These are phyloP conservation scores for Parachaetomium inaequale DNA, from an alignment of 495 filamentous ascomycete species.

Conservation along the genomic window DNA sequence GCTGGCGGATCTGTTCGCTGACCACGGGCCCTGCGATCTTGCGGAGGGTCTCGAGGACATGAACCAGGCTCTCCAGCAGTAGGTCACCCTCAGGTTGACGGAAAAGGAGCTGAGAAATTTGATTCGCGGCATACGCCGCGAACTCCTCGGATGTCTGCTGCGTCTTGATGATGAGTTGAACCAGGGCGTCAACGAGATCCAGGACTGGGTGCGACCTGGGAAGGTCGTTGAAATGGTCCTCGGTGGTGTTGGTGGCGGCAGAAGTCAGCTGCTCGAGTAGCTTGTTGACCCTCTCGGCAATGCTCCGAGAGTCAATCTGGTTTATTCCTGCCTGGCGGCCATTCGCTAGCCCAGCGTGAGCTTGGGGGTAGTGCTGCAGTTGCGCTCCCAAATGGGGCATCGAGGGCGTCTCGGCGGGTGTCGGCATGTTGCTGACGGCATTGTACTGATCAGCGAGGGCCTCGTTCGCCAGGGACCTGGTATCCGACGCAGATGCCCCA, in stretches of 20 bases:
- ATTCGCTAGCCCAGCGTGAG: conserved; percentile 45
- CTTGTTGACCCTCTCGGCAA: conserved; percentile 62
- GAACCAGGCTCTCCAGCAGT: conserved; percentile 77
- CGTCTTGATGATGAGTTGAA: conserved; percentile 52
- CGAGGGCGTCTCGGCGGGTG: conserved; percentile 75
- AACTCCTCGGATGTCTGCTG: conserved; percentile 61
- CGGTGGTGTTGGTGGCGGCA: conserved; percentile 59
- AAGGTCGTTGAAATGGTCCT: conserved; percentile 68
- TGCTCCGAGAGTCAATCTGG: conserved; percentile 59
- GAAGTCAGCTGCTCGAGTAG: conserved; percentile 68
- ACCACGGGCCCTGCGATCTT: conserved; percentile 69
- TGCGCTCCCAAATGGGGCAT: conserved; percentile 64
- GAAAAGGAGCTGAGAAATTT: conserved; percentile 68
- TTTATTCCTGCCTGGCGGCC: conserved; percentile 57
- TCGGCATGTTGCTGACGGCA: conserved; percentile 69
- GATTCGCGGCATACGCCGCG: conserved; percentile 62
- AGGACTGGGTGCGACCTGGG: conserved; percentile 60
- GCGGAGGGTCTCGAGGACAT: conserved; percentile 76
- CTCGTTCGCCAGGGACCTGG: conserved; percentile 58
- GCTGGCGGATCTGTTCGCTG: conserved; percentile 64
- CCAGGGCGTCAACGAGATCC: conserved; percentile 57
- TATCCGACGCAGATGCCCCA: conserved; percentile 47
- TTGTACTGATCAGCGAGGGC: conserved; percentile 80
- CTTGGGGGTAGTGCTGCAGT: conserved; percentile 58
- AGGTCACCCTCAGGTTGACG: conserved; percentile 51